Evolutionary conservation across 768 basidiomycete species (phyloP).

Genomic region (Tylopilus sp.): DNA sequence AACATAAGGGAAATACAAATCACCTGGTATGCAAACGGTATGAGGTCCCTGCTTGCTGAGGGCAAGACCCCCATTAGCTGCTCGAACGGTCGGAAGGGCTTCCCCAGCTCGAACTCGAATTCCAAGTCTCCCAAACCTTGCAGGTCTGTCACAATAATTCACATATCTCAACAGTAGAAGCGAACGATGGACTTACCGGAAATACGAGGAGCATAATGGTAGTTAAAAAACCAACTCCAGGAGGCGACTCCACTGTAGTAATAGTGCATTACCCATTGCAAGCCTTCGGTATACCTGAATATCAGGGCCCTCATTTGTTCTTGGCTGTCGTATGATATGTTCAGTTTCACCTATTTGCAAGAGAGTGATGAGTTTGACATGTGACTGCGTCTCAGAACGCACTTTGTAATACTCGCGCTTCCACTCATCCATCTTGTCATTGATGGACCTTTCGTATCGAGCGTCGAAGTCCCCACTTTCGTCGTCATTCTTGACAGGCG

Average conservation of each 20-base stretch:
- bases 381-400: slow-evolving; percentile 39
- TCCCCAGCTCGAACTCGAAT: slow-evolving; percentile 86
- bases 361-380: slow-evolving; percentile 12
- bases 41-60: slow-evolving; percentile 81
- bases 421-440: slow-evolving; percentile 91
- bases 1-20: not conserved
- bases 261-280: slow-evolving; percentile 99
- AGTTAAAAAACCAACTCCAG: slow-evolving; percentile 99
- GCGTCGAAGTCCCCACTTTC: slow-evolving; percentile 76
- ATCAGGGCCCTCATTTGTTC: slow-evolving; percentile 66
- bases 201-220: slow-evolving; percentile 96
- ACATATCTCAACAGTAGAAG: not conserved
- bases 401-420: slow-evolving; percentile 89
- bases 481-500: slow-evolving; percentile 69
- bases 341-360: slow-evolving; percentile 70
- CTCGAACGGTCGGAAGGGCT: slow-evolving; percentile 89
- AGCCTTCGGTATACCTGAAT: slow-evolving; percentile 84
- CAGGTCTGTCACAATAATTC: slow-evolving; percentile 40
- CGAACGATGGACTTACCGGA: slow-evolving; percentile 56
- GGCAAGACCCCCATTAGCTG: slow-evolving; percentile 99
- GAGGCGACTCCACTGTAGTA: slow-evolving; percentile 97
- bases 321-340: slow-evolving; percentile 69
- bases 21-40: slow-evolving; percentile 85
- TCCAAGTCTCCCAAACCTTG: slow-evolving; percentile 64
- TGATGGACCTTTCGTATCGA: slow-evolving; percentile 65